A percentile compares a stretch with the other conserved stretches of the same genome.
Evolutionary conservation across 805 yeast genomes (phyloP).

Genomic region (Cyberlindnera lachancei): DNA sequence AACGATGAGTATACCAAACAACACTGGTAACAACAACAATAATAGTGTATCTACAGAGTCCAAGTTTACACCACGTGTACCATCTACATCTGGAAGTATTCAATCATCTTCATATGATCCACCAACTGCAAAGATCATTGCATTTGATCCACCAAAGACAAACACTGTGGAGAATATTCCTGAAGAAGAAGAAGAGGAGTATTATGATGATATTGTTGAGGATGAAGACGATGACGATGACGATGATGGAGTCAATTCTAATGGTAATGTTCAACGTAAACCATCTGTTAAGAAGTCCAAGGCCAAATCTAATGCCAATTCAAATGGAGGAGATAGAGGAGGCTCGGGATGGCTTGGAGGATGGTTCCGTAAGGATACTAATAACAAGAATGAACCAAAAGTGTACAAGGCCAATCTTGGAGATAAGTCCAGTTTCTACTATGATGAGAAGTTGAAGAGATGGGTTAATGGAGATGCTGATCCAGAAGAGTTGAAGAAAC

Average conservation of each 20-base stretch:
- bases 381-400: slow-evolving; percentile 59
- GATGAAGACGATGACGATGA: slow-evolving; percentile 34
- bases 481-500: slow-evolving; percentile 53
- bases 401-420: slow-evolving; percentile 84
- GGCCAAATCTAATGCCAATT: slow-evolving; percentile 10
- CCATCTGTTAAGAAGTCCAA: slow-evolving; percentile 17
- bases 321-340: not conserved
- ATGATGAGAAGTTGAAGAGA: slow-evolving; percentile 75
- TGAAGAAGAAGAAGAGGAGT: slow-evolving; percentile 34
- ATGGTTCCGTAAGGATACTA: slow-evolving; percentile 45
- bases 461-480: slow-evolving; percentile 76
- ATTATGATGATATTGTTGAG: slow-evolving; percentile 36
- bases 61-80: slow-evolving; percentile 8
- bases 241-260: slow-evolving; percentile 9
- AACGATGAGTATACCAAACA: slow-evolving; percentile 2
- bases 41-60: no score
- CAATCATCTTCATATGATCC: slow-evolving; percentile 12
- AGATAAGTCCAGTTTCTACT: slow-evolving; percentile 62
- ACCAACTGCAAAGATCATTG: slow-evolving; percentile 21
- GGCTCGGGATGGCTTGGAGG: slow-evolving; percentile 44
- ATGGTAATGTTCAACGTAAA: slow-evolving; percentile 14
- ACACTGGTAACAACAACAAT: no score
- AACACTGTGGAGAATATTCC: slow-evolving; percentile 14
- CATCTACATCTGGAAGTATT: slow-evolving; percentile 10
- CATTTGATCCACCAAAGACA: slow-evolving; percentile 21